Evolutionary conservation across 306 rosid species (phyloP).

Genomic region (Glycine soja): DNA sequence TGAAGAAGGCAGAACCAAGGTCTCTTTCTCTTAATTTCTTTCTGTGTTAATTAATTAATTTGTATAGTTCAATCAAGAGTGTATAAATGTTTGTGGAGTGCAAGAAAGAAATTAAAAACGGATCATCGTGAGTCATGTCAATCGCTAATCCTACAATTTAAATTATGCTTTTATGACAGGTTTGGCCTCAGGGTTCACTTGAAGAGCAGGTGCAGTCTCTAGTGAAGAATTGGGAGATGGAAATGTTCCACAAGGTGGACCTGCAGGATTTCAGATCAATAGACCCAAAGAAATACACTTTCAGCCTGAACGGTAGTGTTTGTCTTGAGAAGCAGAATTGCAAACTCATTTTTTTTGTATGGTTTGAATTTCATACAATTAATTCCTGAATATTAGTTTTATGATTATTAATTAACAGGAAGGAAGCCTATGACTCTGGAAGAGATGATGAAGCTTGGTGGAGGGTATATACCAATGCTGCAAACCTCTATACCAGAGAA

Average conservation of each 20-base stretch:
- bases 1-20: conserved; percentile 73
- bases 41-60: too few species aligned
- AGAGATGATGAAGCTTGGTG: conserved; percentile 61
- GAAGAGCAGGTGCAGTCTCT: conserved; percentile 69
- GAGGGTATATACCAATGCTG: conserved; percentile 64
- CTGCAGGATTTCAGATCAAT: conserved; percentile 47
- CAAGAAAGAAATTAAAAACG: too few species aligned
- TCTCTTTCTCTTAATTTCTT: not conserved
- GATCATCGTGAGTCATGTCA: too few species aligned
- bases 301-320: conserved; percentile 63
- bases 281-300: conserved; percentile 58
- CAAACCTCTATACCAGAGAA: conserved; percentile 65
- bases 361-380: not conserved
- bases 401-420: conserved; percentile 33
- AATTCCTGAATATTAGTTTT: too few species aligned
- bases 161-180: conserved; percentile 38
- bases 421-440: conserved; percentile 51
- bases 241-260: conserved; percentile 57
- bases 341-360: not conserved
- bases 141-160: too few species aligned
- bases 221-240: conserved; percentile 74
- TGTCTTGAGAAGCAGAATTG: not conserved
- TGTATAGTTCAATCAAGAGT: too few species aligned
- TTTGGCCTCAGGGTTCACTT: conserved; percentile 70
- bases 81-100: too few species aligned